Evolutionary conservation across 1,139 yeast species (phyloP).

Genomic region (Nakaseomyces glabratus): DNA sequence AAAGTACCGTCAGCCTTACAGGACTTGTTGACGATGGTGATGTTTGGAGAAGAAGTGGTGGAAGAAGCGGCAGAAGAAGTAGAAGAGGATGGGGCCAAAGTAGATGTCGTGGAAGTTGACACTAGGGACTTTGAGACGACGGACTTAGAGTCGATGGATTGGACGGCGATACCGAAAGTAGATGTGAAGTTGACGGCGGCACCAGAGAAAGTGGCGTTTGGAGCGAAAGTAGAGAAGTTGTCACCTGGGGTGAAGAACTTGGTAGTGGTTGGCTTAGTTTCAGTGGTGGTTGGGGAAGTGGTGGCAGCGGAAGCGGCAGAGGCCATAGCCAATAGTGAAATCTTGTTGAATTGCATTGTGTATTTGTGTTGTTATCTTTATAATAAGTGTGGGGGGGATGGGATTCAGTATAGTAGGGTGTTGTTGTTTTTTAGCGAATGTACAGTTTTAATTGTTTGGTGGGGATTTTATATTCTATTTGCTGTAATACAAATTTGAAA

Average conservation of each 20-base stretch:
- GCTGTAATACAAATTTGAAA: too few species aligned
- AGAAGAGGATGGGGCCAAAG: conserved; percentile 31
- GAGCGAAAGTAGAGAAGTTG: conserved; percentile 67
- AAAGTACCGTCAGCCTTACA: conserved; percentile 47
- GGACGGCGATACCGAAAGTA: conserved; percentile 16
- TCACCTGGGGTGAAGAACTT: conserved; percentile 54
- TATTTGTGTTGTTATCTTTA: too few species aligned
- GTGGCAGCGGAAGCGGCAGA: conserved; percentile 7
- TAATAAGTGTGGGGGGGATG: too few species aligned
- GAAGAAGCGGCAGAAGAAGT: conserved; percentile 30
- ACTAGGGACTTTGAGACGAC: conserved; percentile 40
- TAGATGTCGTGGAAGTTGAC: conserved; percentile 19
- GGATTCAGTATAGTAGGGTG: too few species aligned
- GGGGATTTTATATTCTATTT: too few species aligned
- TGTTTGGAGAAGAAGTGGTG: conserved; percentile 12
- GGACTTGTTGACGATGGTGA: conserved; percentile 33
- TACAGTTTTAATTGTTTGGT: too few species aligned
- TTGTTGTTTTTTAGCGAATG: too few species aligned
- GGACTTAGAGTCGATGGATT: conserved; percentile 18
- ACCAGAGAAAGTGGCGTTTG: conserved; percentile 47
- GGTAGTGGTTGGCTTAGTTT: conserved; percentile 13
- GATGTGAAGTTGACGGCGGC: conserved; percentile 38
- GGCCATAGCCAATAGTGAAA: conserved; percentile 4
- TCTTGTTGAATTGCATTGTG: conserved; percentile 6
- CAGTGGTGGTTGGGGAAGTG: conserved; percentile 10